Evolutionary conservation across 2,329 filamentous ascomycete genomes (phyloP).

Genomic region (Cyclaneusma minus): DNA sequence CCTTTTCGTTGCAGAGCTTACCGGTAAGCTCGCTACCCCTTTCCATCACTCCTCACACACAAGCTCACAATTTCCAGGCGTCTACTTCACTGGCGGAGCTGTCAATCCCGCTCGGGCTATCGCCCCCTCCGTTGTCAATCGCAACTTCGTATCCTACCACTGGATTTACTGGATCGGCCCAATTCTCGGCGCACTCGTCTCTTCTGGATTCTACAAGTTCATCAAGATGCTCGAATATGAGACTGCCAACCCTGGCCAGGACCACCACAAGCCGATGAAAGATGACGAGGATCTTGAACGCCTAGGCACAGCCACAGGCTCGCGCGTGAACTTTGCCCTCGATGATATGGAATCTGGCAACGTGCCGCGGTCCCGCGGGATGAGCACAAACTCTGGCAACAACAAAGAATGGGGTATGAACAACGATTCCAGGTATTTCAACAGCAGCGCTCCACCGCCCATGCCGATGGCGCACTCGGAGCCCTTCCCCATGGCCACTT

Average conservation of each 20-base stretch:
- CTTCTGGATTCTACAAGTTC: constrained; percentile 28
- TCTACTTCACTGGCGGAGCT: constrained; percentile 29
- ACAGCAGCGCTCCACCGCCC: no score
- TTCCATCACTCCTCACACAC: background rate
- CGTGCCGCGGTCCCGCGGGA: no score
- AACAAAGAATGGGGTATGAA: no score
- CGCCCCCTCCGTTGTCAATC: constrained; percentile 26
- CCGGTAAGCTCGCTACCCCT: constrained; percentile 7
- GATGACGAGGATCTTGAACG: no score
- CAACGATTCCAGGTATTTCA: no score
- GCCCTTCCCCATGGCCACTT: no score
- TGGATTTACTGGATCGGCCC: constrained; percentile 36
- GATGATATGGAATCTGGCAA: no score
- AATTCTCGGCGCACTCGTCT: constrained; percentile 28
- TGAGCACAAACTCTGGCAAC: no score
- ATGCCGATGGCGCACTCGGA: no score
- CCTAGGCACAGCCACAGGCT: no score
- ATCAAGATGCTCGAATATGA: constrained; percentile 34
- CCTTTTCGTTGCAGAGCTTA: constrained; percentile 38
- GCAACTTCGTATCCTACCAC: constrained; percentile 24
- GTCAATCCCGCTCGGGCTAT: constrained; percentile 30
- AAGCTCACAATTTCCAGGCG: constrained; percentile 14
- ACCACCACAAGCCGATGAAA: no score
- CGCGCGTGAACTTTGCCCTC: no score
- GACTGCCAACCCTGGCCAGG: constrained; percentile 33